A percentile compares a stretch with the other conserved stretches of the same genome.
Conservation (phyloP, 2,329 filamentous ascomycete species). For the Fusarium ambrosium region DNA sequence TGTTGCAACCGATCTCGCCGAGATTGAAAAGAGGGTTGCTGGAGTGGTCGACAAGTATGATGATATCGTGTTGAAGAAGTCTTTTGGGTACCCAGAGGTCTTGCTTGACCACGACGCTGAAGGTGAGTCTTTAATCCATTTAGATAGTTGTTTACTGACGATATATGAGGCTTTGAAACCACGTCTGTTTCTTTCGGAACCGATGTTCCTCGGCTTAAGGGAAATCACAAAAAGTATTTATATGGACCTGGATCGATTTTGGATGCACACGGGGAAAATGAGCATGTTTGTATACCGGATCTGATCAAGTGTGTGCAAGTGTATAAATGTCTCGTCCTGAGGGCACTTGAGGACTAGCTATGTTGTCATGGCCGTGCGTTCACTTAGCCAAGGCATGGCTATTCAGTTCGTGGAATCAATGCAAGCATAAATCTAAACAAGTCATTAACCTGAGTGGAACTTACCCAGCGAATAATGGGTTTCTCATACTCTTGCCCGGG, state of each 20-base stretch:
- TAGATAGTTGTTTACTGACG: slow-evolving; percentile 34
- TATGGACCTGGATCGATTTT: slow-evolving; percentile 57
- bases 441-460: background rate
- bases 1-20: background rate
- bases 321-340: background rate
- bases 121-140: slow-evolving; percentile 43
- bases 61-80: background rate
- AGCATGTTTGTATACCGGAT: background rate
- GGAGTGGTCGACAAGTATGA: background rate
- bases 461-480: background rate
- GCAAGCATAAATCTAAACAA: too few relatives aligned
- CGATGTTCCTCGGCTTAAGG: slow-evolving; percentile 54
- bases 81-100: background rate
- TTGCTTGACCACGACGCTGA: background rate
- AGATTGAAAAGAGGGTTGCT: background rate
- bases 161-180: slow-evolving; percentile 53
- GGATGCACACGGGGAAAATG: slow-evolving; percentile 51
- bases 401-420: too few relatives aligned
- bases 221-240: slow-evolving; percentile 50
- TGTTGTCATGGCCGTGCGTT: background rate
- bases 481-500: background rate
- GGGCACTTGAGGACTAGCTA: background rate
- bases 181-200: slow-evolving; percentile 56
- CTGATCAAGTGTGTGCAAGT: background rate
- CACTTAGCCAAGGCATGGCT: background rate